phyloP scores from a whole-genome alignment of 768 basidiomycete species.

The Neoboletus subvelutipes region DNA sequence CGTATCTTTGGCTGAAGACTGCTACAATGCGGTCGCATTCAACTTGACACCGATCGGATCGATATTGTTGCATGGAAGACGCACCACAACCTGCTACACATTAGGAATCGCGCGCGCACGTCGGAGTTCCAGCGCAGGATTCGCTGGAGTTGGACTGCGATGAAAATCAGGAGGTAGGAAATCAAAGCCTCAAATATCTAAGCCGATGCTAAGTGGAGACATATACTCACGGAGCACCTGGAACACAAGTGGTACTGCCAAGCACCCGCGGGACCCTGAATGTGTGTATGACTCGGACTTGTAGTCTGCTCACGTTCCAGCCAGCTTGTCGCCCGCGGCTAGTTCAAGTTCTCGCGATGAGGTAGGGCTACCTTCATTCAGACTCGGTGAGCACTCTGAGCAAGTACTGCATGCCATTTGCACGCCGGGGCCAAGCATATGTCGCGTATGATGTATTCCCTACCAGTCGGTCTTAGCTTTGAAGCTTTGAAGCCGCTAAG shows the following conservation, averaged over 20 bases:
- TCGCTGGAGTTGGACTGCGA: too few relatives aligned
- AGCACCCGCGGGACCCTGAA: background rate
- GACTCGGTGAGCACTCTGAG: too few relatives aligned
- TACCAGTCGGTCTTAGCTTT: too few relatives aligned
- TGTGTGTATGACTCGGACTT: background rate
- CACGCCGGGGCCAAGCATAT: too few relatives aligned
- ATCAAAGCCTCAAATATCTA: background rate
- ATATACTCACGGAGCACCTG: background rate
- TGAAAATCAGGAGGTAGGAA: background rate
- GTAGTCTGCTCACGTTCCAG: background rate
- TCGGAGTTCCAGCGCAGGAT: background rate
- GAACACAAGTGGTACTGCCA: background rate
- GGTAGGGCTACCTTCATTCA: too few relatives aligned
- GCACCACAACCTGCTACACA: background rate
- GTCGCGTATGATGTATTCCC: too few relatives aligned
- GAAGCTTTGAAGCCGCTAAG: too few relatives aligned
- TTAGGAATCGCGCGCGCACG: background rate
- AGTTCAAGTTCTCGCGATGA: too few relatives aligned
- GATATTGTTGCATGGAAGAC: background rate
- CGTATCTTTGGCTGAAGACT: background rate
- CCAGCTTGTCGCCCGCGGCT: background rate
- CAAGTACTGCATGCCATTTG: too few relatives aligned
- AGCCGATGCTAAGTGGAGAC: background rate
- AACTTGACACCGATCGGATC: background rate
- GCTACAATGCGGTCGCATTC: background rate